phyloP scores from a whole-genome alignment of 1,284 basidiomycete species.

The Inonotus hispidus region DNA sequence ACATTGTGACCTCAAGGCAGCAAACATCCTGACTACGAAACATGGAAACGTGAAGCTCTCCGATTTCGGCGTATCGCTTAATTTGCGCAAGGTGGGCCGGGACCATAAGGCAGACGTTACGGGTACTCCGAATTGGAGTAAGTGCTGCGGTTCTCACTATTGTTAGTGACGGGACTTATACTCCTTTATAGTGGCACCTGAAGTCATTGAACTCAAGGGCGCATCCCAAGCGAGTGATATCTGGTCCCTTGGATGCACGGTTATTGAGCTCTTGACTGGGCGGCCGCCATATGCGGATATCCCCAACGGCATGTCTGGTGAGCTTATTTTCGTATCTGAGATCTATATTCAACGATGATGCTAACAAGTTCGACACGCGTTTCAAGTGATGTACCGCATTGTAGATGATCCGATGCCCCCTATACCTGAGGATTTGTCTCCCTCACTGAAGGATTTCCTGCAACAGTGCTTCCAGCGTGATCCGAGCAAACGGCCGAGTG shows the following conservation, averaged over 20 bases:
- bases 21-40: constrained; percentile 63
- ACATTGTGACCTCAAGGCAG: constrained; percentile 57
- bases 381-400: constrained; percentile 47
- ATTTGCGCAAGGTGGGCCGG: constrained; percentile 51
- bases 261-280: constrained; percentile 54
- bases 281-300: constrained; percentile 50
- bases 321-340: constrained; percentile 23
- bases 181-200: constrained; percentile 44
- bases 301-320: constrained; percentile 38
- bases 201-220: constrained; percentile 70
- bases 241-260: constrained; percentile 56
- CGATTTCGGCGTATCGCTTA: constrained; percentile 63
- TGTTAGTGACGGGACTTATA: constrained; percentile 7
- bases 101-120: constrained; percentile 44
- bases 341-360: not conserved
- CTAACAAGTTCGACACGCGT: not conserved
- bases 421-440: constrained; percentile 40
- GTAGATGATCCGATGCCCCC: constrained; percentile 52
- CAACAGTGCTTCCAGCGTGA: constrained; percentile 49
- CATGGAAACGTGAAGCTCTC: constrained; percentile 64
- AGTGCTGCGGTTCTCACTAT: constrained; percentile 21
- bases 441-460: constrained; percentile 41
- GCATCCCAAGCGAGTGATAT: constrained; percentile 49
- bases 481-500: constrained; percentile 41
- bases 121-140: constrained; percentile 59